Conservation (phyloP, 148 eudicot species). For the Fallopia convolvulus region DNA sequence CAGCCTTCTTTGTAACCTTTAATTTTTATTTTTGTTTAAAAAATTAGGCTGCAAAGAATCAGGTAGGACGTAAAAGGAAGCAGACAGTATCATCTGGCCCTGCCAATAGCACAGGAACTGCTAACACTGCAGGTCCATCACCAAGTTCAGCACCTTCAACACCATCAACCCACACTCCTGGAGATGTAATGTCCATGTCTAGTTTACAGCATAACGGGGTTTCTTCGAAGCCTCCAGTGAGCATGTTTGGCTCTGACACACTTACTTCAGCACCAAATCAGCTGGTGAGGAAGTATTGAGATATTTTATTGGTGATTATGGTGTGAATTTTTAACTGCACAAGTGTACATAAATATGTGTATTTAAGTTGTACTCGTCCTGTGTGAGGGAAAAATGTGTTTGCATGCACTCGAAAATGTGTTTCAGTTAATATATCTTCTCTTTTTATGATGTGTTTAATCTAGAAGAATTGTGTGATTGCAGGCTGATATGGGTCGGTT, state of each 20-base stretch:
- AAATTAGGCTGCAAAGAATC: conserved; percentile 61
- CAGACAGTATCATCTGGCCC: conserved; percentile 89
- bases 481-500: conserved; percentile 44
- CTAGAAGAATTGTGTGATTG: conserved; percentile 13
- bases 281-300: conserved; percentile 28
- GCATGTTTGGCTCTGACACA: conserved; percentile 36
- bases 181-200: conserved; percentile 84
- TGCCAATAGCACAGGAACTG: conserved; percentile 91
- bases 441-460: not conserved
- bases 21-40: not conserved
- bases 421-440: not conserved
- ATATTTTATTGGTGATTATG: not conserved
- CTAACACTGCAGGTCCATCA: conserved; percentile 90
- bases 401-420: not conserved
- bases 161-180: conserved; percentile 88
- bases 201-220: conserved; percentile 41
- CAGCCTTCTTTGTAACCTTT: not conserved
- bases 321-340: not conserved
- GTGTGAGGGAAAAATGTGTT: not conserved
- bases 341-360: too few species aligned
- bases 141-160: conserved; percentile 95
- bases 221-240: conserved; percentile 41
- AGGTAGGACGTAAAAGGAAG: conserved; percentile 83
- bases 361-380: not conserved
- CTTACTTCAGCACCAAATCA: conserved; percentile 43